Evolutionary conservation across 495 filamentous ascomycete genomes (phyloP).

Genomic region (Hyaloscypha bicolor): DNA sequence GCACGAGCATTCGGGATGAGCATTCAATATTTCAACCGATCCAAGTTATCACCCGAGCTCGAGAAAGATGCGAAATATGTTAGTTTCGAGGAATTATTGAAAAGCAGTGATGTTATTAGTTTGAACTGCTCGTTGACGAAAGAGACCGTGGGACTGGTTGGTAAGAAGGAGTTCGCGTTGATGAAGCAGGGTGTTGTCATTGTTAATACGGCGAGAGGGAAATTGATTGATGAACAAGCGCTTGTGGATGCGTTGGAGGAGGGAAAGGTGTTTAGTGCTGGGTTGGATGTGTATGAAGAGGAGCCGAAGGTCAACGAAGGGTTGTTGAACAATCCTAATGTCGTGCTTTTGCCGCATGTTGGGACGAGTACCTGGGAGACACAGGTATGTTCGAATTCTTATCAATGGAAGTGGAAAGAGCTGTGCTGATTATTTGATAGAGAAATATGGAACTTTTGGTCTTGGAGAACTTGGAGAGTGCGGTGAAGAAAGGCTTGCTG

Average conservation of each 20-base stretch:
- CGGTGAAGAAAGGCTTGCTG: constrained; percentile 64
- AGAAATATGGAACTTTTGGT: constrained; percentile 77
- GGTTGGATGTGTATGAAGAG: constrained; percentile 70
- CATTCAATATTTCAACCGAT: constrained; percentile 70
- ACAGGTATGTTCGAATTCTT: constrained; percentile 57
- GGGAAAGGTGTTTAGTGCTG: constrained; percentile 62
- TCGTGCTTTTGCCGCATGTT: constrained; percentile 69
- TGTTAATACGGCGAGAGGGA: constrained; percentile 81
- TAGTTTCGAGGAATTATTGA: constrained; percentile 66
- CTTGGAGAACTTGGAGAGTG: constrained; percentile 66
- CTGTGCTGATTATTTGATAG: constrained; percentile 32
- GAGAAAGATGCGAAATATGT: constrained; percentile 69
- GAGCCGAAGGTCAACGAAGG: constrained; percentile 68
- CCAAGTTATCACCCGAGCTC: constrained; percentile 45
- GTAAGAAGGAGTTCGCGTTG: constrained; percentile 61
- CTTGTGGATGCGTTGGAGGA: constrained; percentile 56
- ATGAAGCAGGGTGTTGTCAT: constrained; percentile 79
- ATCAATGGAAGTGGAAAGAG: constrained; percentile 36
- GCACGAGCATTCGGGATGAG: constrained; percentile 66
- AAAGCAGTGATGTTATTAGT: constrained; percentile 70
- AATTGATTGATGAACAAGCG: constrained; percentile 75
- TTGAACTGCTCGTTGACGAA: constrained; percentile 60
- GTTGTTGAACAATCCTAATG: constrained; percentile 61
- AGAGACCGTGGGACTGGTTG: constrained; percentile 66
- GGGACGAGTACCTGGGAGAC: constrained; percentile 64